Base-by-base conservation (phyloP, 495 filamentous ascomycete species). In the Geopyxis carbonaria region DNA sequence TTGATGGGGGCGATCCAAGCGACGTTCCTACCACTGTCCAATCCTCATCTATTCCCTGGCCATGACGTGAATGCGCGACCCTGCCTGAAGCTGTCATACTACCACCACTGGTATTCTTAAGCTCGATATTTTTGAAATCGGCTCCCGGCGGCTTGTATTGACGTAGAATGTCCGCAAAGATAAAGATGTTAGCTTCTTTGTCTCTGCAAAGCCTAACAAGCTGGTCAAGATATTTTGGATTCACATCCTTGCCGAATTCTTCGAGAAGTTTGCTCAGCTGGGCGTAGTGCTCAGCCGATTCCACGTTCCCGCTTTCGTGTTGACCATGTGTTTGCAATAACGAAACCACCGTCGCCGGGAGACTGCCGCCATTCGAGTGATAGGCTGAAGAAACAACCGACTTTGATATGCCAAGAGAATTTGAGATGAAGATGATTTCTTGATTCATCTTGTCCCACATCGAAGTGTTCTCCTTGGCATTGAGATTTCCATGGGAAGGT, bases 331-430 rank as follows among this genome's bases (percentile, higher is more conserved):
- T 36, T 31, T 61, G 45, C 41, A 75, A 41, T 1, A 81, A 55
- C 3, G 66, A 59, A 18, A 49, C 48, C 27, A 83, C 70, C 1
- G 77, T 74, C 2, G 57, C 51, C 13, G 64, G 43, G 3, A 75
- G 34, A 10, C 73, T 75, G n/a, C 67, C 69, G 7, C 68, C 65
- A 42, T 71, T 68, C 8, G 62, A 55, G 54, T 81, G 70, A 46
- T 83, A 82, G 3, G 65, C 50, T 1, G 75, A 80, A 0, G 61
- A 48, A 4, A 81, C 65, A 9, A 58, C 56, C 34, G 66, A 59
- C n/a, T 53, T 57, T 4, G 64, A 53, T 5, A 75, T 50, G 6
- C 41, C 28, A n/a, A 54, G 32, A 20, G 39, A 38, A 9, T 27
- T 22, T 18, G 50, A 42, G 3, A 53, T 20, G 19, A 52, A 43